Conservation (phyloP, 2,329 filamentous ascomycete species). For the Colletotrichum limetticola region DNA sequence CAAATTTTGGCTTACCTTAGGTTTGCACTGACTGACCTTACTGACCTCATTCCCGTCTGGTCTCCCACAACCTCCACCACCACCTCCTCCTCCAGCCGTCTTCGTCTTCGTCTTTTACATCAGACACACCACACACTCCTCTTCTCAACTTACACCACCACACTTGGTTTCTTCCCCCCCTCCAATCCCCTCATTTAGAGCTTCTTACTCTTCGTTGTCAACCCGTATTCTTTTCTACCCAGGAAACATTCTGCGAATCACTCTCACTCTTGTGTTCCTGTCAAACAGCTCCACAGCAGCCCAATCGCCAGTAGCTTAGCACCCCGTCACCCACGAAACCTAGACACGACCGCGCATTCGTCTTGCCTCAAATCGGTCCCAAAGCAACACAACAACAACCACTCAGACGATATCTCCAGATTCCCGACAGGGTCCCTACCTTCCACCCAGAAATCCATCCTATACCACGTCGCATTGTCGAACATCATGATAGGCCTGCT, state of each 20-base stretch:
- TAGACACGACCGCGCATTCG: conserved; percentile 30
- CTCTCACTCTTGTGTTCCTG: conserved; percentile 23
- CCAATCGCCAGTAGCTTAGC: conserved; percentile 26
- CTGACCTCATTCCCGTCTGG: conserved; percentile 35
- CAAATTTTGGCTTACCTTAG: conserved; percentile 19
- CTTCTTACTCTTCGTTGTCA: conserved; percentile 19
- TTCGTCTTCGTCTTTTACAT: conserved; percentile 34
- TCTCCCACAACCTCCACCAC: conserved; percentile 26
- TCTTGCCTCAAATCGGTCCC: neutral
- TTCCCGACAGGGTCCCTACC: conserved; percentile 12
- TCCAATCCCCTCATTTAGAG: conserved; percentile 32
- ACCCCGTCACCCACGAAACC: conserved; percentile 19
- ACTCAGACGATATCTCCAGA: neutral
- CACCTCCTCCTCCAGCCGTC: conserved; percentile 10
- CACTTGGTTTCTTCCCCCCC: conserved; percentile 1
- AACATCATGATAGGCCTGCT: conserved; percentile 36
- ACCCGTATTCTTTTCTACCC: conserved; percentile 3
- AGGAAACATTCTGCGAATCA: conserved; percentile 17
- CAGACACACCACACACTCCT: conserved; percentile 29
- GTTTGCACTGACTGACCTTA: conserved; percentile 25
- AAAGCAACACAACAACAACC: neutral
- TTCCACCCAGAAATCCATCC: conserved; percentile 15
- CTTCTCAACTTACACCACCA: conserved; percentile 22
- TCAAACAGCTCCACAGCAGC: conserved; percentile 28
- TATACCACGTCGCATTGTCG: conserved; percentile 33